Evolutionary conservation across 805 yeast genomes (phyloP), one percentile per base, ranked within the genome.

Genomic region (Tetrapisispora pingtungensis): DNA sequence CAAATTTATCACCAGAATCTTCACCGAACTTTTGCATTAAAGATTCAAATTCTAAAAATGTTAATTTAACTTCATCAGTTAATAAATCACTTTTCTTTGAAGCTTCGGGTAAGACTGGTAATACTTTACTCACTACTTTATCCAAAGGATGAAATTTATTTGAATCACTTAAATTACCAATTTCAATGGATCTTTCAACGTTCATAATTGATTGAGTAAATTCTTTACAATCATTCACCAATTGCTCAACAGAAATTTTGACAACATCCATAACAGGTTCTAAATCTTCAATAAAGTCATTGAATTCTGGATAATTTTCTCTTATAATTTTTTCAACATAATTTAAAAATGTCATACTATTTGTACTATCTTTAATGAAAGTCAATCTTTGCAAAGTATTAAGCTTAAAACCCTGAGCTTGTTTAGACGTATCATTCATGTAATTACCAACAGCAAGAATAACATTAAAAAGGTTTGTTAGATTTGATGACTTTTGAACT

Each of bases 351-450:
- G 95, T 85, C 80, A 84, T 80, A 6, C 87, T 76, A 59, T 90
- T 89, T 47, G 80, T 75, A 24, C 83, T 87, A 64, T 90, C 96
- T 59, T 93, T 93, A 66, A 94, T 81, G 53, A 94, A 88, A 28
- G 83, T 85, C 46, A 93, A 72, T 53, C 97, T 70, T 57, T 88
- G 96, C 43, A 93, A 71, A n/a, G 96, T 85, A 37, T 85, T 81
- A 47, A 93, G 69, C 56, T 84, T 83, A 72, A 94, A 94, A 3
- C 99, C 99, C 51, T 77, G 74, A 1, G 97, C 97, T 61, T 88
- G 95, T 55, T 88, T 89, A 2, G 86, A 72, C n/a, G 78, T 70
- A 56, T 88, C 96, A 61, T 94, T 93, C 98, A 93, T 93, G 61
- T 81, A 90, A 62, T 93, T 93, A 47, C 98, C 99, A 41, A 93